phyloP scores from a whole-genome alignment of 106 monocot species.

The Vanilla planifolia region DNA sequence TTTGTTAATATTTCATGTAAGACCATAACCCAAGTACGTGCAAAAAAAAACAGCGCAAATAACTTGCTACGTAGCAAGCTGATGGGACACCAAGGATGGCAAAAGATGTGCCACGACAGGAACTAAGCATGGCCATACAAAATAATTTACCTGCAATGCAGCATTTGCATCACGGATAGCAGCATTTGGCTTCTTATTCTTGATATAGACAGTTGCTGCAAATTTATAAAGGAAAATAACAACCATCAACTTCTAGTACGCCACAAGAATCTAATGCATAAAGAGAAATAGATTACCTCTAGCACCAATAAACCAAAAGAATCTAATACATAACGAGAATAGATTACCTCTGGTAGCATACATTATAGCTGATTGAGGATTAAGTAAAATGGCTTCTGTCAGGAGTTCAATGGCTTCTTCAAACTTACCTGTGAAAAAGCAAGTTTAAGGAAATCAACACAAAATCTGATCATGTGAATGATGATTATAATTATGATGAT shows the following conservation, averaged over 20 bases:
- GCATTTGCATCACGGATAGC: conserved; percentile 96
- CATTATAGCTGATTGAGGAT: conserved; percentile 92
- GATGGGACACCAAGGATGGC: background rate
- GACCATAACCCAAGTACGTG: too few species aligned
- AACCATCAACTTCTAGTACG: background rate
- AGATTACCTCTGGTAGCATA: conserved; percentile 78
- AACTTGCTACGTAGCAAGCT: too few species aligned
- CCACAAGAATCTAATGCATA: background rate
- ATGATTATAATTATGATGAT: background rate
- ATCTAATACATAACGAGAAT: background rate
- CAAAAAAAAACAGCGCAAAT: too few species aligned
- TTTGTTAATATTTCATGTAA: too few species aligned
- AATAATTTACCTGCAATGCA: conserved; percentile 73
- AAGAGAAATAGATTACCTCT: conserved; percentile 43
- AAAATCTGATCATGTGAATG: conserved; percentile 1
- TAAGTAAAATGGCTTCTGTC: conserved; percentile 72
- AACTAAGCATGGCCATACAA: background rate
- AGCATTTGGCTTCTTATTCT: conserved; percentile 97
- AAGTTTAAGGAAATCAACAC: background rate
- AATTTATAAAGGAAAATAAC: background rate
- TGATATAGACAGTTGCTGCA: conserved; percentile 85
- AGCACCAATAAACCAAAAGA: conserved; percentile 33
- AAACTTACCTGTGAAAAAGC: conserved; percentile 51
- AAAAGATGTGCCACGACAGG: background rate
- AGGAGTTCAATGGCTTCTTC: conserved; percentile 86